Evolutionary conservation across 805 yeast species (phyloP).

Genomic region (Monosporozyma unispora): DNA sequence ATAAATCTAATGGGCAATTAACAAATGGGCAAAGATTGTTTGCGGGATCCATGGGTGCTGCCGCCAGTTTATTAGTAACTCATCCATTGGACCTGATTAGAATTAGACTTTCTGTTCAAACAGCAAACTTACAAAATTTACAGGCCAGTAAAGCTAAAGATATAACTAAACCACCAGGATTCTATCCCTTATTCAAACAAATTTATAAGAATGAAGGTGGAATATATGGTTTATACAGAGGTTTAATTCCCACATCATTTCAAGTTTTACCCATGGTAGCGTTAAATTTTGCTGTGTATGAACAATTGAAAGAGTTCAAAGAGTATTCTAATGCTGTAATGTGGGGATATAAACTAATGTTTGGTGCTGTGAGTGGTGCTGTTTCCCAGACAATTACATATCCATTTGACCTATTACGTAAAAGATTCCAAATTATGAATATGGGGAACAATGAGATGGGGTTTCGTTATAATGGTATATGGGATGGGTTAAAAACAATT

Average conservation of each 20-base stretch:
- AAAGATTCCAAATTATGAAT: conserved; percentile 84
- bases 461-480: conserved; percentile 67
- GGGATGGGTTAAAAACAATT: conserved; percentile 65
- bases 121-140: conserved; percentile 51
- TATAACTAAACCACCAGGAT: conserved; percentile 56
- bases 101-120: conserved; percentile 81
- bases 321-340: conserved; percentile 22
- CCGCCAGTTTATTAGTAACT: conserved; percentile 68
- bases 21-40: conserved; percentile 43
- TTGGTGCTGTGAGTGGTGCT: conserved; percentile 86
- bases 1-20: conserved; percentile 25
- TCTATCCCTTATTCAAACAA: conserved; percentile 43
- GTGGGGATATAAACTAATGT: conserved; percentile 41
- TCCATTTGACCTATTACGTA: conserved; percentile 82
- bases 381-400: conserved; percentile 84
- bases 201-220: conserved; percentile 82
- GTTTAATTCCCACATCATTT: conserved; percentile 79
- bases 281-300: conserved; percentile 84
- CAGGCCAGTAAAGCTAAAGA: conserved; percentile 34
- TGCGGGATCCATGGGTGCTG: conserved; percentile 79
- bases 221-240: conserved; percentile 64
- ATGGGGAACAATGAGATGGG: conserved; percentile 70
- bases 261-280: conserved; percentile 98
- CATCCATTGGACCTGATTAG: conserved; percentile 89
- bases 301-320: conserved; percentile 57